phyloP scores from a whole-genome alignment of 2,329 filamentous ascomycete species.

The Aspergillus calidoustus region DNA sequence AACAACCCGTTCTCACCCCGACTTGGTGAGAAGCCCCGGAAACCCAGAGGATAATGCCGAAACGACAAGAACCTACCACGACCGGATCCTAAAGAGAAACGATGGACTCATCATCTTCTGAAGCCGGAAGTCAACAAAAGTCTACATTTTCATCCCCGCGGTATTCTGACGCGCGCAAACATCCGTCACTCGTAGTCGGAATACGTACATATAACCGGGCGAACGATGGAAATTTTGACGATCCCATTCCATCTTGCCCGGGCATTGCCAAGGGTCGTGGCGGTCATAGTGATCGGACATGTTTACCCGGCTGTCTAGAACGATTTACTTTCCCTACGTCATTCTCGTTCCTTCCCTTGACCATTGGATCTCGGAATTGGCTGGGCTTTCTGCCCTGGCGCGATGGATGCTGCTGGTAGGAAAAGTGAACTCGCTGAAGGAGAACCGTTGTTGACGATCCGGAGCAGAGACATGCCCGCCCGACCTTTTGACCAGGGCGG shows the following conservation, averaged over 20 bases:
- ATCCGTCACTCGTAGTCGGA: too few species aligned
- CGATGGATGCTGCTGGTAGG: neutral
- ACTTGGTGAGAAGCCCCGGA: too few species aligned
- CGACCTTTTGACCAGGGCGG: neutral
- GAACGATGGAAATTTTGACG: neutral
- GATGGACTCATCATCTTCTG: too few species aligned
- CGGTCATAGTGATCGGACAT: neutral
- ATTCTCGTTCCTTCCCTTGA: slow-evolving; percentile 1
- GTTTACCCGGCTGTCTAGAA: neutral
- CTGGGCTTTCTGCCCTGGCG: neutral
- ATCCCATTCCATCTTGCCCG: too few species aligned
- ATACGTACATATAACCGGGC: too few species aligned
- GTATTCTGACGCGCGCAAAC: slow-evolving; percentile 4
- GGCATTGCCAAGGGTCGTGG: too few species aligned
- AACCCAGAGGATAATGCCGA: too few species aligned
- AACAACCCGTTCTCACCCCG: too few species aligned
- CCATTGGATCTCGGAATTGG: neutral
- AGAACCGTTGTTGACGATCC: too few species aligned
- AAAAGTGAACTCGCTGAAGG: too few species aligned
- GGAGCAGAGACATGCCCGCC: neutral
- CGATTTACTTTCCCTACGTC: neutral
- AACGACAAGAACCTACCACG: too few species aligned
- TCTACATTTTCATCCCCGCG: neutral
- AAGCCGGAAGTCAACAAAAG: neutral
- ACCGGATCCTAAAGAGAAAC: too few species aligned